Conservation (phyloP, 2,329 filamentous ascomycete genomes). For the Penicillium psychrosexuale region DNA sequence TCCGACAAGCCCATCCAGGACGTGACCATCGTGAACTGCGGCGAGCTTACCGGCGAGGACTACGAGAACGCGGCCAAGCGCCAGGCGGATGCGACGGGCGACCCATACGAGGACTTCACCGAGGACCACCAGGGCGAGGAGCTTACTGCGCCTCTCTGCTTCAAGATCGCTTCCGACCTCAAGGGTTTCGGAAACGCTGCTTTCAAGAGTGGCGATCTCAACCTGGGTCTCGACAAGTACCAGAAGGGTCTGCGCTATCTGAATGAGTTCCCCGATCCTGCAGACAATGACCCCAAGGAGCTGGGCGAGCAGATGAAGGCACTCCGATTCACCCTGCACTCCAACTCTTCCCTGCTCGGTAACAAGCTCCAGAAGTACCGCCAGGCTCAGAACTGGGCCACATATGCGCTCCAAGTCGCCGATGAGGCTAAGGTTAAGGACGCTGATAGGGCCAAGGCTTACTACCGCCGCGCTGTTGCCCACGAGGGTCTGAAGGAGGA, state of each 20-base stretch:
- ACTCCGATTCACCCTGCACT: constrained; percentile 81
- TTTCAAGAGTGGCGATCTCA: constrained; percentile 74
- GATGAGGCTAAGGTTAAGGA: constrained; percentile 60
- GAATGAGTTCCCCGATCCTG: constrained; percentile 72
- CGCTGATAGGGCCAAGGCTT: constrained; percentile 81
- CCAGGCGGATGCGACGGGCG: constrained; percentile 74
- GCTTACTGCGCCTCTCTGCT: constrained; percentile 64
- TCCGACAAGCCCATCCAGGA: constrained; percentile 75
- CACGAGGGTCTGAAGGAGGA: constrained; percentile 75
- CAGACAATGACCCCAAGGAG: constrained; percentile 67
- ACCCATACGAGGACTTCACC: constrained; percentile 92
- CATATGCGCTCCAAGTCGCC: constrained; percentile 65
- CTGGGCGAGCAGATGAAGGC: constrained; percentile 65
- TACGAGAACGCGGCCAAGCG: constrained; percentile 66
- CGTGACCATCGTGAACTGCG: constrained; percentile 76
- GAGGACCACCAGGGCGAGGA: constrained; percentile 68
- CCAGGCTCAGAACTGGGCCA: constrained; percentile 68
- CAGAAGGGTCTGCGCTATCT: constrained; percentile 88
- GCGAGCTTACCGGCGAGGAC: constrained; percentile 72
- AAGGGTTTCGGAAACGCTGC: constrained; percentile 92
- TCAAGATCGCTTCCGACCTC: constrained; percentile 76
- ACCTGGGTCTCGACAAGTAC: constrained; percentile 81
- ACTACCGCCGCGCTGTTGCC: constrained; percentile 80
- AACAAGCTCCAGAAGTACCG: constrained; percentile 72
- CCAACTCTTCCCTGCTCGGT: constrained; percentile 80